A percentile compares a stretch with the other conserved stretches of the same genome.
Evolutionary conservation across 164 flowering plant species (phyloP).

Genomic region (Santalum album): DNA sequence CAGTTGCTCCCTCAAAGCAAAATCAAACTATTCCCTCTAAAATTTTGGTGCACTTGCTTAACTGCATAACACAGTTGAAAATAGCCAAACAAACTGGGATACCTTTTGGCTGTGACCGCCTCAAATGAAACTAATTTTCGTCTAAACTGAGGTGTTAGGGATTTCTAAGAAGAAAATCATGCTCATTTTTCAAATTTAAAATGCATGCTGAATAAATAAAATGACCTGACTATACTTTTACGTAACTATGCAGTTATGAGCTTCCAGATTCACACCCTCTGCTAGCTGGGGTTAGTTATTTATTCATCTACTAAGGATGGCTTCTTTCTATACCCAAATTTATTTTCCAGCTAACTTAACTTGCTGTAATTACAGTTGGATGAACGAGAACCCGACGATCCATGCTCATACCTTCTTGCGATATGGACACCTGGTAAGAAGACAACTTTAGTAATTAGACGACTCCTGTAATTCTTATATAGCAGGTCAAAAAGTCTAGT

Average conservation of each 20-base stretch:
- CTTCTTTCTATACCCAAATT: not conserved
- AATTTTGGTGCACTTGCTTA: not conserved
- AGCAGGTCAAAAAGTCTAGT: too few relatives aligned
- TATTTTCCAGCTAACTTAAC: slow-evolving; percentile 2
- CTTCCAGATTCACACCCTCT: slow-evolving; percentile 95
- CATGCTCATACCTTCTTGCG: slow-evolving; percentile 80
- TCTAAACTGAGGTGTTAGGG: too few relatives aligned
- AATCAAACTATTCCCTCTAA: not conserved
- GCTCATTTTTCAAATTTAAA: too few relatives aligned
- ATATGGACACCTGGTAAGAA: slow-evolving; percentile 95
- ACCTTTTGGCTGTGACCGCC: too few relatives aligned
- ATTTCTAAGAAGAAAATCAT: too few relatives aligned
- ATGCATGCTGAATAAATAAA: too few relatives aligned
- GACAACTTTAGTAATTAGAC: not conserved
- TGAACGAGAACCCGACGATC: slow-evolving; percentile 76
- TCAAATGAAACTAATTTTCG: too few relatives aligned
- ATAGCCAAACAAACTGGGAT: too few relatives aligned
- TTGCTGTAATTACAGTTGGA: slow-evolving; percentile 47
- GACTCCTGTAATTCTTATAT: not conserved
- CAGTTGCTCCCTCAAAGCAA: not conserved
- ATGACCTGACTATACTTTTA: slow-evolving; percentile 7
- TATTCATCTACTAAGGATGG: not conserved
- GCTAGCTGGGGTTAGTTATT: slow-evolving; percentile 55
- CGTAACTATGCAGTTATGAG: slow-evolving; percentile 67
- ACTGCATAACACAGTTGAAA: not conserved